These are phyloP conservation scores for Alternaria sp. DNA, from an alignment of 2,329 filamentous ascomycete genomes.

Conservation along the genomic window DNA sequence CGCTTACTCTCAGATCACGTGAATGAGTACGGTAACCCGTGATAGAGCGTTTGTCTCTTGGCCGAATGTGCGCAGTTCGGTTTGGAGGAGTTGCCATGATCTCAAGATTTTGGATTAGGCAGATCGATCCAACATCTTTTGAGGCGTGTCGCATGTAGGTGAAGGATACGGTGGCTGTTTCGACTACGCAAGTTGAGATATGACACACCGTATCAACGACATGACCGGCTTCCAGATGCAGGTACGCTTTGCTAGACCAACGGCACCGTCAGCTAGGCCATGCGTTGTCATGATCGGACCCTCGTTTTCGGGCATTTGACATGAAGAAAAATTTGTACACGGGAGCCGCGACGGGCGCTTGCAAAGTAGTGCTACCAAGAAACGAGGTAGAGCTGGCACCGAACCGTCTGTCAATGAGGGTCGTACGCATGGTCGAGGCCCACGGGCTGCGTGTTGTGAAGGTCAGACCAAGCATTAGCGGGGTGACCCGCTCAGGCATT, in stretches of 20 bases:
- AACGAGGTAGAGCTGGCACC: neutral
- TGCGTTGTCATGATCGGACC: neutral
- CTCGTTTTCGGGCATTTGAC: neutral
- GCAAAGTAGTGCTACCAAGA: neutral
- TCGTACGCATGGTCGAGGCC: neutral
- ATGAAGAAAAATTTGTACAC: neutral
- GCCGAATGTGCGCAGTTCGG: too few species aligned
- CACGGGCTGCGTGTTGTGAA: neutral
- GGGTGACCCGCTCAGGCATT: neutral
- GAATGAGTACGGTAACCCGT: too few species aligned
- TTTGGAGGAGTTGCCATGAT: too few species aligned
- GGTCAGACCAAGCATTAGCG: slow-evolving; percentile 3
- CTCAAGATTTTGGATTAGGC: too few species aligned
- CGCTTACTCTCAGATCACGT: too few species aligned
- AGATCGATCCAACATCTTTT: too few species aligned
- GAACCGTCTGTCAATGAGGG: neutral
- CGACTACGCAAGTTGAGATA: neutral
- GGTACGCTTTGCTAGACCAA: neutral
- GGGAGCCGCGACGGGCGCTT: neutral
- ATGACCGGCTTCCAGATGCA: neutral
- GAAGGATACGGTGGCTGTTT: neutral
- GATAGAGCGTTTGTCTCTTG: too few species aligned
- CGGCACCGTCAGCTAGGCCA: neutral
- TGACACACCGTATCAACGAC: neutral
- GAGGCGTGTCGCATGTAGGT: too few species aligned